A percentile compares a stretch with the other conserved stretches of the same genome.
Conservation (phyloP, 163 green algal species). For the Scenedesmus sp. region DNA sequence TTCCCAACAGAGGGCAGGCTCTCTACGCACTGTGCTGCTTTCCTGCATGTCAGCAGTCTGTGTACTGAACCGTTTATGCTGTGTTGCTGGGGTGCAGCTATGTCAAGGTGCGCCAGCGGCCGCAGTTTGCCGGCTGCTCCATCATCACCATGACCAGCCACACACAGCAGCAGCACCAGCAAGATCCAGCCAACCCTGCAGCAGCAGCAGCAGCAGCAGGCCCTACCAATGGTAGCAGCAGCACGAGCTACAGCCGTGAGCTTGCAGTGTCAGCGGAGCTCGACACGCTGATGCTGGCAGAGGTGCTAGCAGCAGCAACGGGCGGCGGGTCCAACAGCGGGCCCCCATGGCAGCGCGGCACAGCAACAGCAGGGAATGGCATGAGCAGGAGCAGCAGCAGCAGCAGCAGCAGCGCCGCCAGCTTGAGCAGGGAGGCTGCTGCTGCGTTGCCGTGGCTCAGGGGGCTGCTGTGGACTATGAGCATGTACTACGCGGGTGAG, state of each 20-base stretch:
- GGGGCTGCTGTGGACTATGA: slow-evolving; percentile 81
- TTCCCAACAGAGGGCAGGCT: no score
- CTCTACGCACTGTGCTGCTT: neutral
- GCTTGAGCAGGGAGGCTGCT: neutral
- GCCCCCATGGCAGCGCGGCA: neutral
- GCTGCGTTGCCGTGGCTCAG: slow-evolving; percentile 59
- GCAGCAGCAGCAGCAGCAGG: slow-evolving; percentile 53
- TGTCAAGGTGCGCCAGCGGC: slow-evolving; percentile 53
- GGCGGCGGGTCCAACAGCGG: neutral
- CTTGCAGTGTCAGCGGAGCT: slow-evolving; percentile 14
- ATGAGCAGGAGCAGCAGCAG: neutral
- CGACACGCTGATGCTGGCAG: slow-evolving; percentile 33
- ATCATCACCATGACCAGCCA: slow-evolving; percentile 54
- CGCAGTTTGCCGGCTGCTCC: slow-evolving; percentile 52
- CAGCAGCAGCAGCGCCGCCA: neutral
- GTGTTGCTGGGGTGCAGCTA: slow-evolving; percentile 43
- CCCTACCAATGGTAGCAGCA: neutral
- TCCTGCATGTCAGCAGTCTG: neutral
- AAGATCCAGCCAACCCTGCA: neutral
- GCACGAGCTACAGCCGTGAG: slow-evolving; percentile 16
- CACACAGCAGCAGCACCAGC: slow-evolving; percentile 39
- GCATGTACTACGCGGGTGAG: slow-evolving; percentile 79
- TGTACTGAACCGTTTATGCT: neutral
- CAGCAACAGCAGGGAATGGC: slow-evolving; percentile 19
- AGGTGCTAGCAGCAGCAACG: slow-evolving; percentile 3